Conservation (phyloP, 202 grass and related monocot genomes). For the Cymbopogon flexuosus region DNA sequence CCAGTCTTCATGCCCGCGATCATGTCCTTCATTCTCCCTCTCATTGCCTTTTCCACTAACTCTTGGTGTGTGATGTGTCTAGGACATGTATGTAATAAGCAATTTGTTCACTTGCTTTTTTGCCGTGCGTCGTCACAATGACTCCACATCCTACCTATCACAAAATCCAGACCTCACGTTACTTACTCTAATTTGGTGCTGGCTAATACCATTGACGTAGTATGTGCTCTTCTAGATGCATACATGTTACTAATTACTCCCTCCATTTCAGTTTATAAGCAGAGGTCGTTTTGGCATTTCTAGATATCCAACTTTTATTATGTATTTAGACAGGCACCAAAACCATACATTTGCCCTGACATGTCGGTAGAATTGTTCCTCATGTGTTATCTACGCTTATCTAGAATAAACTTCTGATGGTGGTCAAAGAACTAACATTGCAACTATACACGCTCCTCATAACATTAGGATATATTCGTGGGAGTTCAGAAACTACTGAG, state of each 20-base stretch:
- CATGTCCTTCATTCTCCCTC: too few species aligned
- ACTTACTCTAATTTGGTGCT: neutral
- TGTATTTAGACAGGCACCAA: neutral
- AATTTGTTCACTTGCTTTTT: neutral
- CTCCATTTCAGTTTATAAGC: too few species aligned
- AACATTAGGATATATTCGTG: neutral
- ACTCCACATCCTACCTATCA: neutral
- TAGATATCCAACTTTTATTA: too few species aligned
- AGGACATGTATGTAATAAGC: neutral
- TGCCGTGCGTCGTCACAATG: constrained; percentile 11
- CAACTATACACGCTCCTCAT: neutral
- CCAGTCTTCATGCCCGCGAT: neutral
- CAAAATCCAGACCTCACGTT: neutral
- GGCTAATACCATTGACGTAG: neutral
- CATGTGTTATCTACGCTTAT: neutral
- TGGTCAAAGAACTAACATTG: neutral
- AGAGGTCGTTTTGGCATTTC: too few species aligned
- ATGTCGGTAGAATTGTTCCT: neutral
- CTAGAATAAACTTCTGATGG: neutral
- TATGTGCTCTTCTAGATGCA: constrained; percentile 1
- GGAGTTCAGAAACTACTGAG: neutral
- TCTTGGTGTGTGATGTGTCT: neutral
- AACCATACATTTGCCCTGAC: neutral
- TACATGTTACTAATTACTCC: neutral
- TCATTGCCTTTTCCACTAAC: neutral